Percentiles rank a stretch among this genome's conserved stretches.
Evolutionary conservation across 2,329 filamentous ascomycete genomes (phyloP).

Genomic region (Scytalidium lignicola): DNA sequence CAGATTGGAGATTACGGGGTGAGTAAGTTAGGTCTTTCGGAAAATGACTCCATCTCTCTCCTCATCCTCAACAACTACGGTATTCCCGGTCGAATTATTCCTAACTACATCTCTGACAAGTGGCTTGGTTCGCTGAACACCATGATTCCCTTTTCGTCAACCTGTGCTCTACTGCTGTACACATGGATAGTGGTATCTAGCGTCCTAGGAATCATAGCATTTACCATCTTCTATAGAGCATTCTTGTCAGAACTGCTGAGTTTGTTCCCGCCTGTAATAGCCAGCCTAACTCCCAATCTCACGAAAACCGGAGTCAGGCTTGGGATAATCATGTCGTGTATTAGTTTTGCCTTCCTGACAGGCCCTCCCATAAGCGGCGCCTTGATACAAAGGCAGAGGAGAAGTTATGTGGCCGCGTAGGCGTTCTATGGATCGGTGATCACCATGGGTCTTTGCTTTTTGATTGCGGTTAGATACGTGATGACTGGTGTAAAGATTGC

Average conservation of each 20-base stretch:
- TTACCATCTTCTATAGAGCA: slow-evolving; percentile 45
- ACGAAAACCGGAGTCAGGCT: slow-evolving; percentile 48
- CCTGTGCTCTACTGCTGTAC: slow-evolving; percentile 29
- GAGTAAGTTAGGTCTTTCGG: slow-evolving; percentile 23
- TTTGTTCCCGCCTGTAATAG: slow-evolving; percentile 44
- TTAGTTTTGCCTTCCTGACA: slow-evolving; percentile 3
- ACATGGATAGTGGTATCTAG: slow-evolving; percentile 42
- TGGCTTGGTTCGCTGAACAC: slow-evolving; percentile 46
- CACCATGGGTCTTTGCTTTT: slow-evolving; percentile 31
- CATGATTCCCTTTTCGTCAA: slow-evolving; percentile 38
- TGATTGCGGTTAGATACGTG: slow-evolving; percentile 34
- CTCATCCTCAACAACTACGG: slow-evolving; percentile 47
- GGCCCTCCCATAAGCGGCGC: slow-evolving; percentile 6
- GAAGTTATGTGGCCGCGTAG: slow-evolving; percentile 41
- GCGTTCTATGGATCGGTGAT: slow-evolving; percentile 40
- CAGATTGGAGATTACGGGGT: neutral
- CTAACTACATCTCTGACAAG: slow-evolving; percentile 38
- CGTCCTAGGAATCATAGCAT: slow-evolving; percentile 38
- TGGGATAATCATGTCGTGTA: slow-evolving; percentile 40
- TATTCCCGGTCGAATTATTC: slow-evolving; percentile 40
- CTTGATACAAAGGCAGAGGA: neutral
- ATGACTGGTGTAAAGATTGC: slow-evolving; percentile 23
- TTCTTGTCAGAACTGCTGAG: slow-evolving; percentile 41
- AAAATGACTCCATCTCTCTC: slow-evolving; percentile 38
- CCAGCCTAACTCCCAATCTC: slow-evolving; percentile 45